phyloP scores from a whole-genome alignment of 768 basidiomycete species.

The Agrocybe pediades region DNA sequence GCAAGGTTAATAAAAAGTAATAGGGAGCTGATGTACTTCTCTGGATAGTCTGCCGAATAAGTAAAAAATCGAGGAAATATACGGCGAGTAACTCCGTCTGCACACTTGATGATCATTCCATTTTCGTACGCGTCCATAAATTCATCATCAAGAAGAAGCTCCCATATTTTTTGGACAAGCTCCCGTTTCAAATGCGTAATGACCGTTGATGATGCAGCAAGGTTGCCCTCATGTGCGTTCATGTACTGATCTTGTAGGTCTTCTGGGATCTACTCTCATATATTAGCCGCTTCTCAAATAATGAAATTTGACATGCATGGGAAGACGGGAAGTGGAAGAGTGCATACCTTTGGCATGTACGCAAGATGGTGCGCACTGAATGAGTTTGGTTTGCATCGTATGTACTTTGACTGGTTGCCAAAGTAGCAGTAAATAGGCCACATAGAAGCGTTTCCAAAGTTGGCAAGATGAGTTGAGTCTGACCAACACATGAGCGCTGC shows the following conservation, averaged over 20 bases:
- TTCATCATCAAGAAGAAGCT: constrained; percentile 30
- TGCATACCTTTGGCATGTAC: constrained; percentile 36
- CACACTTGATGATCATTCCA: constrained; percentile 33
- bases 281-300: no score
- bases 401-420: constrained; percentile 44
- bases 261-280: constrained; percentile 19
- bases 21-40: constrained; percentile 26
- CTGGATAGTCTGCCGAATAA: constrained; percentile 41
- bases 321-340: not conserved
- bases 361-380: constrained; percentile 38
- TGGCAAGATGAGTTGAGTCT: constrained; percentile 21
- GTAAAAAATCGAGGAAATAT: constrained; percentile 36
- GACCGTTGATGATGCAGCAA: constrained; percentile 12
- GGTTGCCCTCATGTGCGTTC: not conserved
- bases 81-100: constrained; percentile 29
- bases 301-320: not conserved
- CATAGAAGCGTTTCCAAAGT: constrained; percentile 31
- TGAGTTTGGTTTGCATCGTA: constrained; percentile 23
- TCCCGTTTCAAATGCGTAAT: constrained; percentile 32
- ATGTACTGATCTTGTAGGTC: constrained; percentile 16
- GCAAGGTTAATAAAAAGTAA: not conserved
- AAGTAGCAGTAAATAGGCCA: constrained; percentile 45
- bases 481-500: constrained; percentile 19
- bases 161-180: constrained; percentile 35
- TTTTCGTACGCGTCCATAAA: constrained; percentile 32